phyloP scores from a whole-genome alignment of 2,329 filamentous ascomycete genomes.

The Nothophoma quercina region DNA sequence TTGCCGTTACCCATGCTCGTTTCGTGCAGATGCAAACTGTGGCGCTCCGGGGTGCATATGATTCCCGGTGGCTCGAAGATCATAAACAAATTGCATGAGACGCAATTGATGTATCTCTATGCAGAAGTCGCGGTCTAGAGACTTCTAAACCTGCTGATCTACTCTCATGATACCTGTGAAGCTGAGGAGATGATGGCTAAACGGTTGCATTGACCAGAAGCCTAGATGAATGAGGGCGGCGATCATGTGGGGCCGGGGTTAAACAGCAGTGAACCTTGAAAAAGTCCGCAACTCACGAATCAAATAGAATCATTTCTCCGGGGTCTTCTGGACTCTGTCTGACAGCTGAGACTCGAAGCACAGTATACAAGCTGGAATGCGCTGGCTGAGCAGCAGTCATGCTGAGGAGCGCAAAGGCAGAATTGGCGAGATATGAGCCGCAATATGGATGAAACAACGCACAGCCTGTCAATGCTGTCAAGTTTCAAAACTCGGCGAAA shows the following conservation, averaged over 20 bases:
- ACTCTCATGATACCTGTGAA: slow-evolving; percentile 19
- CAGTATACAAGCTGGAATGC: no score
- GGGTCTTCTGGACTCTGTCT: no score
- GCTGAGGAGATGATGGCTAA: slow-evolving; percentile 29
- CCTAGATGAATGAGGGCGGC: slow-evolving; percentile 9
- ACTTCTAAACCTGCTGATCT: slow-evolving; percentile 15
- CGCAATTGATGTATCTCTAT: neutral
- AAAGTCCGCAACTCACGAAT: no score
- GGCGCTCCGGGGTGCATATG: slow-evolving; percentile 45
- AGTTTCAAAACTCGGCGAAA: slow-evolving; percentile 2
- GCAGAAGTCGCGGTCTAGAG: neutral
- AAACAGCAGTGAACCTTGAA: slow-evolving; percentile 16
- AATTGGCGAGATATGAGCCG: neutral
- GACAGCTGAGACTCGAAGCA: no score
- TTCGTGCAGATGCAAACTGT: slow-evolving; percentile 31
- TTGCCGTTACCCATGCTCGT: slow-evolving; percentile 27
- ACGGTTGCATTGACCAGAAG: slow-evolving; percentile 21
- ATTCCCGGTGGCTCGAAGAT: slow-evolving; percentile 26
- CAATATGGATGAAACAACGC: slow-evolving; percentile 12
- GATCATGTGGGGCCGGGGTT: slow-evolving; percentile 18
- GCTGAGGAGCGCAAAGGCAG: neutral
- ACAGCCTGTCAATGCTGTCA: neutral
- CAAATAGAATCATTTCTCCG: no score
- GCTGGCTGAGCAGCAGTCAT: neutral
- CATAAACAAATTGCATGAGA: slow-evolving; percentile 30